phyloP scores from a whole-genome alignment of 305 asterid species.

The Ruellia speciosa region DNA sequence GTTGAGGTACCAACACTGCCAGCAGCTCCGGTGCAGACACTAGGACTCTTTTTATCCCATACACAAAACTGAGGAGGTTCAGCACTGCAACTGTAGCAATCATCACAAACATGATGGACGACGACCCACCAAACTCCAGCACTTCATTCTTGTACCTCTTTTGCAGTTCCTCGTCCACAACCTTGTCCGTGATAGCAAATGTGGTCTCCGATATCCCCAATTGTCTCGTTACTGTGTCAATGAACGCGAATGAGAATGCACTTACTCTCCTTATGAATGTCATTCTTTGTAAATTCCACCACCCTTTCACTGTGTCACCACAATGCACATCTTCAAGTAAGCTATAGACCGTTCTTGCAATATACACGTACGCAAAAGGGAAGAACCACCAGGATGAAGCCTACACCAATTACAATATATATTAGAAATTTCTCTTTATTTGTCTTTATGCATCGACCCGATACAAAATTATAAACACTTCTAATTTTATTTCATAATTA shows the following conservation, averaged over 20 bases:
- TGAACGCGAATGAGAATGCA: slow-evolving; percentile 41
- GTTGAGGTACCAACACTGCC: slow-evolving; percentile 15
- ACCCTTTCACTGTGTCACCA: slow-evolving; percentile 44
- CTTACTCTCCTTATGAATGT: slow-evolving; percentile 38
- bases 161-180: slow-evolving; percentile 35
- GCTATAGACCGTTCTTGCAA: slow-evolving; percentile 29
- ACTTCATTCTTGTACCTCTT: slow-evolving; percentile 50
- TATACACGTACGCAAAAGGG: slow-evolving; percentile 45
- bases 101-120: slow-evolving; percentile 34
- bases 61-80: slow-evolving; percentile 39
- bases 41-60: slow-evolving; percentile 29
- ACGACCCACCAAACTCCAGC: slow-evolving; percentile 65
- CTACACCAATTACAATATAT: slow-evolving; percentile 19
- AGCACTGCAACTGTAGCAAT: slow-evolving; percentile 46
- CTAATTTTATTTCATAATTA: too few relatives aligned
- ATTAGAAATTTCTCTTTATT: neutral
- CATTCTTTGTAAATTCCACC: slow-evolving; percentile 80
- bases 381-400: slow-evolving; percentile 52
- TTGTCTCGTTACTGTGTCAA: slow-evolving; percentile 35
- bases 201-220: slow-evolving; percentile 45
- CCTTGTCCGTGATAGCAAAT: slow-evolving; percentile 54
- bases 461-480: too few relatives aligned
- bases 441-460: too few relatives aligned
- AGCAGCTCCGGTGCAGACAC: slow-evolving; percentile 4
- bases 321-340: slow-evolving; percentile 37